Evolutionary conservation across 495 filamentous ascomycete species (phyloP).

Genomic region (Aspergillus avenaceus): DNA sequence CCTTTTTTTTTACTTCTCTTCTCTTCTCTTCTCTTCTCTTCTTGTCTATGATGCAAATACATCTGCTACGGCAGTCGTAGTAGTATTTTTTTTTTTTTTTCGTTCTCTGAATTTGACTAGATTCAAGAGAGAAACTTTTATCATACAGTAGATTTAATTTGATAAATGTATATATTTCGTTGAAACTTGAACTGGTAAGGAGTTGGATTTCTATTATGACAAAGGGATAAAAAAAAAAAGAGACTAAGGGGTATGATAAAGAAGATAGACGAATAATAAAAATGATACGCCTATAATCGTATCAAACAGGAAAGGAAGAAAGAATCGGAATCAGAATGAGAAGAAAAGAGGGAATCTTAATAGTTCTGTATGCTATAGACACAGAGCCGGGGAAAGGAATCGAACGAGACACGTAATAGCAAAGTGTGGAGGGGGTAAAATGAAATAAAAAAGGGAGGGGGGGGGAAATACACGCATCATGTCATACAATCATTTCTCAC

Average conservation of each 20-base stretch:
- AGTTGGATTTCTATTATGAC: not conserved
- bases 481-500: conserved; percentile 20
- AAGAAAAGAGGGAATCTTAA: conserved; percentile 5
- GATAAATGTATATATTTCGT: too few species aligned
- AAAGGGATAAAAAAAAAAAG: conserved; percentile 1
- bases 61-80: not conserved
- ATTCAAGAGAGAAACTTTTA: too few species aligned
- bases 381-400: conserved; percentile 9
- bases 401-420: conserved; percentile 4
- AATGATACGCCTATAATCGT: conserved; percentile 31
- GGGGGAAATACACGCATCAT: conserved; percentile 6
- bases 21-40: not conserved
- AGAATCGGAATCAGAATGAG: not conserved
- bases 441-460: not conserved
- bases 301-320: conserved; percentile 17
- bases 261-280: conserved; percentile 12
- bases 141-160: too few species aligned
- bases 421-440: not conserved
- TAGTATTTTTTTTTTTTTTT: not conserved
- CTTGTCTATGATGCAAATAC: not conserved
- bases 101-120: too few species aligned
- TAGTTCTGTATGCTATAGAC: conserved; percentile 2
- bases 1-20: not conserved
- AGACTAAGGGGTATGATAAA: conserved; percentile 20
- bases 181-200: too few species aligned